Evolutionary conservation across 495 filamentous ascomycete species (phyloP), one percentile per base, ranked within the genome.

Genomic region (Aspergillus carlsbadensis): DNA sequence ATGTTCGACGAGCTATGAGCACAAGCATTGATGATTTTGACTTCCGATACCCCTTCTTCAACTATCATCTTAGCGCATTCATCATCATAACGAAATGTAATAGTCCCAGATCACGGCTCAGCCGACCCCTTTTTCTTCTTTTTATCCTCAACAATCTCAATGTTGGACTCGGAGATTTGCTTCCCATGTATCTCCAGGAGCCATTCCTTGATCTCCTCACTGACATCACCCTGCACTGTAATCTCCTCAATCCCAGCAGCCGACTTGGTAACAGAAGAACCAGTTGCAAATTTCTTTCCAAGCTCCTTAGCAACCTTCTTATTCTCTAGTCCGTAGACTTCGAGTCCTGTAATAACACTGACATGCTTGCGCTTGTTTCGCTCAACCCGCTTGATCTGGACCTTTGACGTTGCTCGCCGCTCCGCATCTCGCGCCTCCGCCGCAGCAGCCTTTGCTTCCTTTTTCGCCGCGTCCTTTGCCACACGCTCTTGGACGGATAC

Each of bases 301-400:
- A 78, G 46, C 14, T 79, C 76, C 61, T 79, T 78, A 40, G 69
- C 68, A 6, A 92, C 79, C 73, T 96, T 96, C 72, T 99, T 99
- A 67, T 96, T 77, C 53, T 98, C 94, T 50, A 96, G 66, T 0
- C 92, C 92, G 60, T 96, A 92, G 0, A 87, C 85, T 70, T 98
- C 94, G 18, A 99, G 74, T 1, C 94, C 94, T 0, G 81, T 80
- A n/a, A 98, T 84, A 14, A 91, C 86, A 3, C 92, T 99, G 35
- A 98, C 92, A 65, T 85, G 92, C 74, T 99, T 99, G 59, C 94
- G 82, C 79, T 99, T 99, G 76, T 95, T 96, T 46, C 94, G 84
- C 78, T 99, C 94, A 48, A 99, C 90, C 3, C 95, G 89, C 81
- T 97, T 97, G 70, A 99, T 96, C 49, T 82, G 83, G 22, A 98